Evolutionary conservation across 257 asterid genomes (phyloP).

Genomic region (Solanum sitiens): DNA sequence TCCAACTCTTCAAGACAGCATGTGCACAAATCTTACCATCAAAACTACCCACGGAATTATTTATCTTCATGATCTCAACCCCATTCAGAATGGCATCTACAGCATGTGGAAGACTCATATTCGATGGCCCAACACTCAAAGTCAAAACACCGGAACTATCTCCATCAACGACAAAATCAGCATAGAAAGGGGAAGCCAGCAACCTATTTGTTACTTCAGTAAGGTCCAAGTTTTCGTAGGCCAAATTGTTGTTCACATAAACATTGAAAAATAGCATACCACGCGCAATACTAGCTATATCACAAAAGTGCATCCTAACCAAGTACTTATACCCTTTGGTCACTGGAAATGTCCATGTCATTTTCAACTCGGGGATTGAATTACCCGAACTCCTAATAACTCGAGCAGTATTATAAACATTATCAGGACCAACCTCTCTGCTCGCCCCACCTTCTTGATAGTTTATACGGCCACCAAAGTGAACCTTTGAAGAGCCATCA

Average conservation of each 20-base stretch:
- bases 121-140: conserved; percentile 74
- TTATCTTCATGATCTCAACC: conserved; percentile 74
- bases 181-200: conserved; percentile 87
- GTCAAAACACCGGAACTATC: conserved; percentile 26
- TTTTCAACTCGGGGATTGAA: conserved; percentile 32
- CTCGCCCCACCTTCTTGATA: conserved; percentile 71
- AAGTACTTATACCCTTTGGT: conserved; percentile 50
- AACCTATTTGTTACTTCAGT: conserved; percentile 29
- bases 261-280: conserved; percentile 68
- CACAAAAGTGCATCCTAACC: conserved; percentile 87
- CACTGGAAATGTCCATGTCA: conserved; percentile 60
- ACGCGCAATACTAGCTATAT: conserved; percentile 60
- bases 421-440: conserved; percentile 89
- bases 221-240: conserved; percentile 68
- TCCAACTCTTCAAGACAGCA: conserved; percentile 51
- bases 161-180: conserved; percentile 63
- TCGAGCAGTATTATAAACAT: conserved; percentile 72
- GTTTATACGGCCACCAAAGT: conserved; percentile 54
- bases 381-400: conserved; percentile 41
- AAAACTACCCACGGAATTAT: conserved; percentile 67
- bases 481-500: conserved; percentile 23
- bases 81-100: conserved; percentile 85
- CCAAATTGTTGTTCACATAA: conserved; percentile 60
- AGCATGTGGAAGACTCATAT: conserved; percentile 41
- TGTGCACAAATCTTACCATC: conserved; percentile 51